Conservation (phyloP, 2,329 filamentous ascomycete genomes). For the Penicillium sp. region DNA sequence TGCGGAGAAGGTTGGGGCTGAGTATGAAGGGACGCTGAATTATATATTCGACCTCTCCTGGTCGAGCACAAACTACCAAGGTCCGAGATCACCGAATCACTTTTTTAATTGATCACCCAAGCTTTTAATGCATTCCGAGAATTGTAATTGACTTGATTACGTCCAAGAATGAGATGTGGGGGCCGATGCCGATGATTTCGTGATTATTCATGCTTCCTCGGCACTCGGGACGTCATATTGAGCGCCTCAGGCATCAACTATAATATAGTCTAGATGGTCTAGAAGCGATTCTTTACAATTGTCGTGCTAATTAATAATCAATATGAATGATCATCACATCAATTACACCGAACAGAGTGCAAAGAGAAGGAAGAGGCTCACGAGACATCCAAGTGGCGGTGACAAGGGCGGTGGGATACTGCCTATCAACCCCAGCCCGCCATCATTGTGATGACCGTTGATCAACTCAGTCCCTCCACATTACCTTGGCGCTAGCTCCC, state of each 20-base stretch:
- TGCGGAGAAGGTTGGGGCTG: neutral
- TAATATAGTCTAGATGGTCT: neutral
- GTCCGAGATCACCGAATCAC: neutral
- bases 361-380: neutral
- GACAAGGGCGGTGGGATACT: constrained; percentile 9
- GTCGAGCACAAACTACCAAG: neutral
- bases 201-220: constrained; percentile 25
- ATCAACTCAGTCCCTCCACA: neutral
- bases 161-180: neutral
- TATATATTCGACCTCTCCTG: neutral
- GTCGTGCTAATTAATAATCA: neutral
- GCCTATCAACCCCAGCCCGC: constrained; percentile 6
- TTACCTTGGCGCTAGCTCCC: neutral
- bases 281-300: no score
- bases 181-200: constrained; percentile 12
- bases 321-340: no score
- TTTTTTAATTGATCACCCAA: neutral
- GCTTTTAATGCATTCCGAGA: neutral
- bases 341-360: no score
- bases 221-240: neutral
- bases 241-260: neutral
- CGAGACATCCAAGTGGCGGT: constrained; percentile 9
- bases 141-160: neutral
- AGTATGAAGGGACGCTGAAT: neutral
- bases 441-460: constrained; percentile 13